Conservation (phyloP, 2,329 filamentous ascomycete genomes). For the Trichoderma sp. region DNA sequence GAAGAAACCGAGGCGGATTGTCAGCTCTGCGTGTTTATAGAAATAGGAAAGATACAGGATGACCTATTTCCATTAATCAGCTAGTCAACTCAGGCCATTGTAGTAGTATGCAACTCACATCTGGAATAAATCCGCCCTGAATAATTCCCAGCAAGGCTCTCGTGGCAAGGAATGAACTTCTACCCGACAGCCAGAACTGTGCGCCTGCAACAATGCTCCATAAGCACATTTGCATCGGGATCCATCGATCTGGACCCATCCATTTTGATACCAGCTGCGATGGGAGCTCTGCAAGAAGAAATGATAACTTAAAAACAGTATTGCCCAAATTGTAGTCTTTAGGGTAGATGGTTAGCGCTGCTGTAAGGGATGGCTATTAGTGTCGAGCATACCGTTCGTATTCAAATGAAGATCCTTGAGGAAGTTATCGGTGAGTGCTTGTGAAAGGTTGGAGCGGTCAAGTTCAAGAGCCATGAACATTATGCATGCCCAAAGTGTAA, state of each 20-base stretch:
- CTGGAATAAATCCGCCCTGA: conserved; percentile 47
- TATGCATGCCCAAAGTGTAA: conserved; percentile 41
- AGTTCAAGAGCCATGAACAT: conserved; percentile 53
- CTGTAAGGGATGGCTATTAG: too few relatives aligned
- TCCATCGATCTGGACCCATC: conserved; percentile 58
- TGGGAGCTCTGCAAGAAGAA: conserved; percentile 44
- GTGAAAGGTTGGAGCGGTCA: conserved; percentile 45
- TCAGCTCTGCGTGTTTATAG: conserved; percentile 69
- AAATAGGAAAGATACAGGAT: conserved; percentile 68
- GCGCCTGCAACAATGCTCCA: conserved; percentile 53
- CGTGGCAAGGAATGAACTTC: conserved; percentile 38
- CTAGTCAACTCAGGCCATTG: background rate
- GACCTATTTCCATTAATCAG: conserved; percentile 15
- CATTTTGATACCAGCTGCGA: conserved; percentile 59
- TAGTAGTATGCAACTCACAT: conserved; percentile 28
- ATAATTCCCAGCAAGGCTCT: conserved; percentile 41
- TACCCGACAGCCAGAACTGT: conserved; percentile 43
- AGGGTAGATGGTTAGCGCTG: background rate
- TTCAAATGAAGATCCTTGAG: conserved; percentile 41
- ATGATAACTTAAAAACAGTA: conserved; percentile 33
- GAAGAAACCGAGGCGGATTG: conserved; percentile 63
- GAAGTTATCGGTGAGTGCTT: conserved; percentile 49
- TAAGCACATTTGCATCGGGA: conserved; percentile 54
- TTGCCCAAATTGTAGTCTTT: conserved; percentile 36
- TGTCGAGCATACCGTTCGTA: conserved; percentile 27